These are phyloP conservation scores for Calocybe indica DNA, from an alignment of 768 basidiomycete species.

Conservation along the genomic window DNA sequence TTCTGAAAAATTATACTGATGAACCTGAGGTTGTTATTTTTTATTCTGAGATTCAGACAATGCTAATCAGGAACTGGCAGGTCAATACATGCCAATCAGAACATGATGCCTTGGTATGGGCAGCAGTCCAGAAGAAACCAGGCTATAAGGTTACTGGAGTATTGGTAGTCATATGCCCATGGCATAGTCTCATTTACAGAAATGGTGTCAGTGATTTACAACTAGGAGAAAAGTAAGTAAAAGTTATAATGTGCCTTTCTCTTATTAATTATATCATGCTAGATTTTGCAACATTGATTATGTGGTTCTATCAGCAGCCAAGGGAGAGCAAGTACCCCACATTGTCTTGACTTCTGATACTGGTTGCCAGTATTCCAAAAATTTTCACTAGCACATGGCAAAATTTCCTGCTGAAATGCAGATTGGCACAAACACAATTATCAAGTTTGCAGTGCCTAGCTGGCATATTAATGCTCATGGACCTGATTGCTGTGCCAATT, in stretches of 20 bases:
- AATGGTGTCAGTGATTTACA: constrained; percentile 15
- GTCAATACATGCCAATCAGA: constrained; percentile 12
- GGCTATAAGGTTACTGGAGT: constrained; percentile 8
- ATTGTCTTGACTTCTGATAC: constrained; percentile 18
- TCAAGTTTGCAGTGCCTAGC: constrained; percentile 23
- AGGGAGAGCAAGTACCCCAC: not conserved
- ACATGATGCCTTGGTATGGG: constrained; percentile 10
- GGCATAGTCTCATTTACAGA: constrained; percentile 10
- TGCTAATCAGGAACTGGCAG: constrained; percentile 1
- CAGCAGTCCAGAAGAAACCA: constrained; percentile 3
- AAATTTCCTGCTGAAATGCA: constrained; percentile 4
- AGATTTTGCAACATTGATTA: constrained; percentile 12
- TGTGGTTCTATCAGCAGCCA: constrained; percentile 1
- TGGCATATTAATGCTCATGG: constrained; percentile 32
- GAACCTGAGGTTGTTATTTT: constrained; percentile 7
- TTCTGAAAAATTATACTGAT: constrained; percentile 1
- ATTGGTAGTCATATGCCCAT: constrained; percentile 7
- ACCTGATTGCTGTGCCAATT: constrained; percentile 18
- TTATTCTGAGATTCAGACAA: not conserved
- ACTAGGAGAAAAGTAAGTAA: constrained; percentile 13
- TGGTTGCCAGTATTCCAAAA: constrained; percentile 15
- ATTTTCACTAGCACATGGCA: constrained; percentile 7
- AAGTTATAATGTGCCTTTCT: not conserved
- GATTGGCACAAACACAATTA: not conserved
- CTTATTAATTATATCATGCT: not conserved